A percentile compares a stretch with the other conserved stretches of the same genome.
phyloP scores from a whole-genome alignment of 2,329 filamentous ascomycete species.

The Epicoccum sorghinum region DNA sequence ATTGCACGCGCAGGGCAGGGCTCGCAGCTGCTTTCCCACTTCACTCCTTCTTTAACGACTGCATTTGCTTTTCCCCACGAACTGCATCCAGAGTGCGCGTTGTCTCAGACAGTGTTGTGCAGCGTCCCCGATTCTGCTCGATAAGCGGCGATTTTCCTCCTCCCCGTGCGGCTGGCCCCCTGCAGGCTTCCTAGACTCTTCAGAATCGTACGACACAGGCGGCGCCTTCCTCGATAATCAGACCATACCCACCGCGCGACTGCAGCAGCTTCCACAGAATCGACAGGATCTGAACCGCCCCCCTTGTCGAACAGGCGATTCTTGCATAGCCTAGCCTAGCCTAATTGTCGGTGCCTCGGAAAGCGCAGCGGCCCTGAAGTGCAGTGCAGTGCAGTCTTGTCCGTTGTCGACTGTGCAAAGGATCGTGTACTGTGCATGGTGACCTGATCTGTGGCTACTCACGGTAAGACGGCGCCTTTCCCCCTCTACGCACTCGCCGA shows the following conservation, averaged over 20 bases:
- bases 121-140: background rate
- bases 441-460: conserved; percentile 16
- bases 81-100: background rate
- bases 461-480: conserved; percentile 17
- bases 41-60: background rate
- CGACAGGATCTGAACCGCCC: background rate
- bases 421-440: conserved; percentile 13
- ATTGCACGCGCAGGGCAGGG: conserved; percentile 12
- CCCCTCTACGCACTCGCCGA: conserved; percentile 1
- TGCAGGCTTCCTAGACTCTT: background rate
- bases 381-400: background rate
- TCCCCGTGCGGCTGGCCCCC: background rate
- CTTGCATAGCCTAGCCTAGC: conserved; percentile 11
- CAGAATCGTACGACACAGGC: conserved; percentile 10
- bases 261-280: conserved; percentile 8
- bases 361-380: conserved; percentile 9
- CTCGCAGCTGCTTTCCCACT: background rate
- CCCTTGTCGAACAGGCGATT: conserved; percentile 10
- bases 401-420: background rate
- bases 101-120: conserved; percentile 5
- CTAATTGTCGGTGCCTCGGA: background rate
- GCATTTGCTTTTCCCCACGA: background rate
- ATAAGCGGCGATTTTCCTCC: background rate
- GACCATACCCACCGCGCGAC: conserved; percentile 12
- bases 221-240: conserved; percentile 7